Evolutionary conservation across 1,139 yeast species (phyloP), one percentile per base, ranked within the genome.

Genomic region (Scheffersomyces cryptocercus): DNA sequence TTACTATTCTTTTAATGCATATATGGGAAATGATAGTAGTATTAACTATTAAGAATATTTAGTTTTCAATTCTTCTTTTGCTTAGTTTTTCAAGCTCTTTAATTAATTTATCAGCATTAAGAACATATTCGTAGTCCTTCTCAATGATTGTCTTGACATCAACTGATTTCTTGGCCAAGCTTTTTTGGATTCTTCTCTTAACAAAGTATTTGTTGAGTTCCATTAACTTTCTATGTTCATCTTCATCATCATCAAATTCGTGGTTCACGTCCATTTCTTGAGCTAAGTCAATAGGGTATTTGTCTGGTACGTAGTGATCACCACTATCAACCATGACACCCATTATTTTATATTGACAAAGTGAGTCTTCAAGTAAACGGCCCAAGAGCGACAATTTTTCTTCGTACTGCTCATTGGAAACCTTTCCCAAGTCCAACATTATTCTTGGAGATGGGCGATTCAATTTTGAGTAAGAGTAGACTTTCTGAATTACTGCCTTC

Each of bases 251-350:
- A 9, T 43, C 41, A n/a, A 34, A 12, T 28, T 41, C 40, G 11
- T 29, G 28, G 4, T 20, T n/a, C 13, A 39, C 40, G 4, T 35
- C 28, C 26, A 42, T 37, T 28, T 42, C 45, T 12, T 36, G 36
- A 11, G 40, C 16, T 4, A 33, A 30, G 12, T 42, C 46, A 11
- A 28, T 24, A n/a, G 46, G 46, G 33, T 30, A 45, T 13, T 34
- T 41, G 8, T 47, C 40, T 5, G 68, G 64, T 13, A 60, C 47
- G 47, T 72, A 72, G 30, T 54, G 40, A 30, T 70, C 69, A 10
- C 79, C 79, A 39, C 75, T 69, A 47, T 73, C 74, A 15, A 73
- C 55, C 48, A 67, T 43, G 6, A 73, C 65, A 1, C 79, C 79
- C 5, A 68, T 39, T 6, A 72, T 51, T 38, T 55, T 55, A 20